Evolutionary conservation across 176 grass and related monocot genomes (phyloP).

Genomic region (Raddia distichophylla): DNA sequence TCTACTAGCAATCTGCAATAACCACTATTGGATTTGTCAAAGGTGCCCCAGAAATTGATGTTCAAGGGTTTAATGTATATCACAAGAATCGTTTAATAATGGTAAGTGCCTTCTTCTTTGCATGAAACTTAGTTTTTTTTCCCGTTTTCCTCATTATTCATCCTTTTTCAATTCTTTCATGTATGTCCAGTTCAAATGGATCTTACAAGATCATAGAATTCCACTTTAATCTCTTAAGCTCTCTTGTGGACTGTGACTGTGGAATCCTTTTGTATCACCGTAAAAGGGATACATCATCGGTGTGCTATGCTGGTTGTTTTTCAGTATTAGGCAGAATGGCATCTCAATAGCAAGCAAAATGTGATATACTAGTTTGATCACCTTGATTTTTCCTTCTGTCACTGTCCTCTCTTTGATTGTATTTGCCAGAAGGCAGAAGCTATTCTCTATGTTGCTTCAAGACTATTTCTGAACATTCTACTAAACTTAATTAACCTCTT

Average conservation of each 20-base stretch:
- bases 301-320: background rate
- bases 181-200: background rate
- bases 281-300: background rate
- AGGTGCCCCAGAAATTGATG: slow-evolving; percentile 88
- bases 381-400: background rate
- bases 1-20: slow-evolving; percentile 60
- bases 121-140: slow-evolving; percentile 26
- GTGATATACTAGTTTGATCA: background rate
- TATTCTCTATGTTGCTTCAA: background rate
- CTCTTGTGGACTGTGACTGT: background rate
- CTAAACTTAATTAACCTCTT: background rate
- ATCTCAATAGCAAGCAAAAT: slow-evolving; percentile 12
- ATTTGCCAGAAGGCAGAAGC: background rate
- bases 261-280: background rate
- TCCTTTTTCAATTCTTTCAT: background rate
- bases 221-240: background rate
- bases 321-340: background rate
- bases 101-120: slow-evolving; percentile 59
- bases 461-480: background rate
- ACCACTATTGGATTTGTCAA: slow-evolving; percentile 93
- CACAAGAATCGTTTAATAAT: slow-evolving; percentile 96
- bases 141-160: slow-evolving; percentile 6
- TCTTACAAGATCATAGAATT: background rate
- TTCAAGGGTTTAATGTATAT: slow-evolving; percentile 96
- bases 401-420: background rate